phyloP scores from a whole-genome alignment of 805 yeast genomes.

The Peterozyma xylosa region DNA sequence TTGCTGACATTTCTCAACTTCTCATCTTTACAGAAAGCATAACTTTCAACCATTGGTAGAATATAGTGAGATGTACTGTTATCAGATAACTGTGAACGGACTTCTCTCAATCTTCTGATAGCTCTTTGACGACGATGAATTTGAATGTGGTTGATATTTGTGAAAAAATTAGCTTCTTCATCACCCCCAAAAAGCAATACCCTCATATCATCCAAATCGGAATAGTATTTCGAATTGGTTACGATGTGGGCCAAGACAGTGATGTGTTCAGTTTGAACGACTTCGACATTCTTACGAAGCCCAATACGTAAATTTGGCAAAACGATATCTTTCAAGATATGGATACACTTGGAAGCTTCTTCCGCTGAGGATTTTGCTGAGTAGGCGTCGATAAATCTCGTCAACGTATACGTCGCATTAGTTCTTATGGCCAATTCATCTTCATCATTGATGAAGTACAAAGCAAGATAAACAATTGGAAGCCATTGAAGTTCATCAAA shows the following conservation, averaged over 20 bases:
- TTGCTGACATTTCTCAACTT: conserved; percentile 53
- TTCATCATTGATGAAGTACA: conserved; percentile 68
- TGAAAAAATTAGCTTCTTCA: conserved; percentile 69
- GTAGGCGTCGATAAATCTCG: conserved; percentile 55
- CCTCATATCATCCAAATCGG: conserved; percentile 60
- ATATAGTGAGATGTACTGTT: conserved; percentile 69
- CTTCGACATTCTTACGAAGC: conserved; percentile 50
- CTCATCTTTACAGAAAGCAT: conserved; percentile 54
- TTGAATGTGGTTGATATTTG: conserved; percentile 76
- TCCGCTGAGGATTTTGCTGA: conserved; percentile 21
- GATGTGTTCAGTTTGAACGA: conserved; percentile 66
- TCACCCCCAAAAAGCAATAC: conserved; percentile 57
- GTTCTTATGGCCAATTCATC: conserved; percentile 76
- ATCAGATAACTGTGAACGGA: conserved; percentile 38
- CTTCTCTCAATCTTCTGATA: conserved; percentile 50
- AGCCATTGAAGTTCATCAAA: conserved; percentile 62
- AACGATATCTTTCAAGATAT: conserved; percentile 41
- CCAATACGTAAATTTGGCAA: conserved; percentile 66
- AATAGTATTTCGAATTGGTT: conserved; percentile 29
- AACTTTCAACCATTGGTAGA: conserved; percentile 80
- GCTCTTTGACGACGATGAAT: conserved; percentile 82
- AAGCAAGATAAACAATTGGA: conserved; percentile 62
- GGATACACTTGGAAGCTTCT: conserved; percentile 22
- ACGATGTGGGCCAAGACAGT: conserved; percentile 60
- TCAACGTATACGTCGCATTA: conserved; percentile 60